Evolutionary conservation across 1,139 yeast species (phyloP).

Genomic region (Nakaseomyces nivariensis): DNA sequence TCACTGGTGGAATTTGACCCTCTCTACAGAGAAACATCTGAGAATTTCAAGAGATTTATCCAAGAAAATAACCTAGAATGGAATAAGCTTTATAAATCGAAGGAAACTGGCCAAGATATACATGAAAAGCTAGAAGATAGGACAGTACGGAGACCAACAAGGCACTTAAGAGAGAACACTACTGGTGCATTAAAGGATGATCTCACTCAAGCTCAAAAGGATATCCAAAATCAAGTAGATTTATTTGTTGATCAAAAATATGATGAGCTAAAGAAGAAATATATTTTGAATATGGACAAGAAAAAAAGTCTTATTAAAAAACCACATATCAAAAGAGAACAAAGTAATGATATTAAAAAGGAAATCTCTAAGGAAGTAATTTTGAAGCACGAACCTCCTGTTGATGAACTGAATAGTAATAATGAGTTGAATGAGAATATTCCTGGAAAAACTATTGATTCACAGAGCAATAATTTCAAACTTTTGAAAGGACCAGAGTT

Average conservation of each 20-base stretch:
- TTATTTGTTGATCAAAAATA: not conserved
- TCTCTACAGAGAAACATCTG: constrained; percentile 17
- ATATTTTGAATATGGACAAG: not conserved
- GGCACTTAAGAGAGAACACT: not conserved
- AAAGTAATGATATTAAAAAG: not conserved
- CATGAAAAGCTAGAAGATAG: not conserved
- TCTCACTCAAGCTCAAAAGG: not conserved
- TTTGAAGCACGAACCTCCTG: not conserved
- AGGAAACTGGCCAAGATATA: not conserved
- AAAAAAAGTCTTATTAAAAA: not conserved
- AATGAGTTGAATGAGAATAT: not conserved
- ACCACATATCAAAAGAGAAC: not conserved
- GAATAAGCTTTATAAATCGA: constrained; percentile 1
- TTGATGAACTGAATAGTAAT: not conserved
- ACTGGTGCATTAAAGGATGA: not conserved
- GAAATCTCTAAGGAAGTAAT: not conserved
- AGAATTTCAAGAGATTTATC: constrained; percentile 24
- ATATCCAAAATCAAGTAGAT: not conserved
- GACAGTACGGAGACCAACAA: not conserved
- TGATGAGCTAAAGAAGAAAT: not conserved
- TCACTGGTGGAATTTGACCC: constrained; percentile 34
- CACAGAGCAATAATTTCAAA: too few relatives aligned
- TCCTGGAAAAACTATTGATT: too few relatives aligned
- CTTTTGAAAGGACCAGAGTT: not conserved
- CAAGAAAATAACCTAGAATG: constrained; percentile 16